Percentiles rank a stretch among this genome's conserved stretches.
Evolutionary conservation across 2,329 filamentous ascomycete genomes (phyloP).

Genomic region (Diaporthe citrichinensis): DNA sequence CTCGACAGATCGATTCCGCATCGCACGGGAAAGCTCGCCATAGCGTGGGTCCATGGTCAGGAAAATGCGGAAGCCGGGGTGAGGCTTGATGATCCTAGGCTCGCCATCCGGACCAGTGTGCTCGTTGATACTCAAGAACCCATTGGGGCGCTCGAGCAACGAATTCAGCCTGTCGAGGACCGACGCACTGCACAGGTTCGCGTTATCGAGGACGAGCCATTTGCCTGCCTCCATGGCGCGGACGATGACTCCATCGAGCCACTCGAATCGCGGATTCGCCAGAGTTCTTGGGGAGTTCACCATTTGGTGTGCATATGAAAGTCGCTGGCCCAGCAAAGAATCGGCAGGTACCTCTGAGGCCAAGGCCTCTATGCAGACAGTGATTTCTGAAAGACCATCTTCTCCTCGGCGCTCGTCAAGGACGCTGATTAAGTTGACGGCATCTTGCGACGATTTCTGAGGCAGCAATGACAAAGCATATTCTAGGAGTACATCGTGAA

Average conservation of each 20-base stretch:
- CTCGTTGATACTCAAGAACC: slow-evolving; percentile 91
- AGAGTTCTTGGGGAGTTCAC: slow-evolving; percentile 69
- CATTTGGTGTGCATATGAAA: slow-evolving; percentile 64
- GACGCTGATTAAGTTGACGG: slow-evolving; percentile 63
- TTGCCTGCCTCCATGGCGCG: slow-evolving; percentile 87
- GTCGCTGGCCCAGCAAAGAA: slow-evolving; percentile 61
- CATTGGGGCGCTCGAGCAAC: slow-evolving; percentile 85
- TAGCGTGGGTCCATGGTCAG: slow-evolving; percentile 93
- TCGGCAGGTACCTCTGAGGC: slow-evolving; percentile 57
- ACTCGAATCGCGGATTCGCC: slow-evolving; percentile 88
- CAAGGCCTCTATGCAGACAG: slow-evolving; percentile 56
- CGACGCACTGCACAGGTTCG: slow-evolving; percentile 95
- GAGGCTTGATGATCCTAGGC: slow-evolving; percentile 83
- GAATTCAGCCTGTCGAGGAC: slow-evolving; percentile 96
- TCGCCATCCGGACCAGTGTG: slow-evolving; percentile 87
- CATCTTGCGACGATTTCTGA: slow-evolving; percentile 18
- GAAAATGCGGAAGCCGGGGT: slow-evolving; percentile 91
- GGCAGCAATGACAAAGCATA: slow-evolving; percentile 65
- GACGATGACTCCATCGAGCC: slow-evolving; percentile 94
- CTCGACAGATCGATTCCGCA: slow-evolving; percentile 95
- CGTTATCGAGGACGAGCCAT: slow-evolving; percentile 97
- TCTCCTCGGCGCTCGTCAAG: slow-evolving; percentile 61
- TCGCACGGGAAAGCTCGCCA: slow-evolving; percentile 94
- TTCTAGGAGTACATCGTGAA: slow-evolving; percentile 59
- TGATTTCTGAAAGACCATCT: slow-evolving; percentile 56